Evolutionary conservation across 768 basidiomycete genomes (phyloP).

Genomic region (Leccinum fibrillosum): DNA sequence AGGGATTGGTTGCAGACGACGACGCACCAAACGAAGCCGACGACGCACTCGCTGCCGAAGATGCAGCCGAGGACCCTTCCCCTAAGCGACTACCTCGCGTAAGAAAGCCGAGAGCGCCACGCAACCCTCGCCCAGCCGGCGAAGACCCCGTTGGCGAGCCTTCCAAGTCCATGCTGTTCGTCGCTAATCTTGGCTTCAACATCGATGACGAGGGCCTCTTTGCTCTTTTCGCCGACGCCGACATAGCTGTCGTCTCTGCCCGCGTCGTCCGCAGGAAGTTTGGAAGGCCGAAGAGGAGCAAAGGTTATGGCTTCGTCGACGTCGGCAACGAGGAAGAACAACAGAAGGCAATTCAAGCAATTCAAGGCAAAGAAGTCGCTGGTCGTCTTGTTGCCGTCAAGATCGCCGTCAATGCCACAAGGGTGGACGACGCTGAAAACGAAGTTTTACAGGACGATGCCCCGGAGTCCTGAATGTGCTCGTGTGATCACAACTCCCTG

Average conservation of each 20-base stretch:
- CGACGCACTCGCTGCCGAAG: constrained; percentile 36
- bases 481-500: constrained; percentile 7
- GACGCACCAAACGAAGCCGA: constrained; percentile 29
- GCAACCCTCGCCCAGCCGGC: constrained; percentile 65
- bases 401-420: constrained; percentile 85
- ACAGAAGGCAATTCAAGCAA: constrained; percentile 81
- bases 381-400: constrained; percentile 90
- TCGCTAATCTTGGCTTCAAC: constrained; percentile 96
- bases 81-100: constrained; percentile 42
- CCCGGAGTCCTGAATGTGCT: constrained; percentile 22
- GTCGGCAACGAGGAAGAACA: constrained; percentile 88
- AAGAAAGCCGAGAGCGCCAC: constrained; percentile 58
- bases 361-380: constrained; percentile 85
- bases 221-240: constrained; percentile 82
- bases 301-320: constrained; percentile 98
- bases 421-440: constrained; percentile 51
- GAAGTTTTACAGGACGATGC: constrained; percentile 32
- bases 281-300: constrained; percentile 83
- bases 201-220: constrained; percentile 82
- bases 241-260: constrained; percentile 78
- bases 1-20: constrained; percentile 18
- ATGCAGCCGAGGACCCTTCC: constrained; percentile 35
- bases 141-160: constrained; percentile 86
- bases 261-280: constrained; percentile 85
- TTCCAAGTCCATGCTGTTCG: constrained; percentile 87